Conservation (phyloP, 768 basidiomycete species). For the Fomitopsis serialis region DNA sequence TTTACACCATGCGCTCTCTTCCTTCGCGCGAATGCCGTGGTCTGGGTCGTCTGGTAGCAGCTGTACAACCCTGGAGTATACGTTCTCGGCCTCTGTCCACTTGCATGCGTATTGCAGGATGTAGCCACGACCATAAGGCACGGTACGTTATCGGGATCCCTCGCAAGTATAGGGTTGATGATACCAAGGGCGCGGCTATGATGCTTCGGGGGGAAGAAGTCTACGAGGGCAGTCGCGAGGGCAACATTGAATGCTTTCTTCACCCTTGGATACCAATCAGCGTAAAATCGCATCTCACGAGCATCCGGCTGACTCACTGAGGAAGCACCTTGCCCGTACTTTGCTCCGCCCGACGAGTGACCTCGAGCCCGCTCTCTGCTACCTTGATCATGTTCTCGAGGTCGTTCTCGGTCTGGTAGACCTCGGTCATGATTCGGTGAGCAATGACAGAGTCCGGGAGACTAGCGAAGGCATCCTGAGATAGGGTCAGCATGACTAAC, state of each 20-base stretch:
- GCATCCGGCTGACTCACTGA: slow-evolving; percentile 38
- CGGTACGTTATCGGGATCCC: slow-evolving; percentile 55
- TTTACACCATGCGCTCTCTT: slow-evolving; percentile 85
- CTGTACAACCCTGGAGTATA: slow-evolving; percentile 56
- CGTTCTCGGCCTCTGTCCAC: slow-evolving; percentile 61
- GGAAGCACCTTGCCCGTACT: slow-evolving; percentile 50
- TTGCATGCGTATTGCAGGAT: slow-evolving; percentile 56
- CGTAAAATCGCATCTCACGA: background rate
- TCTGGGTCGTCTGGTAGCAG: slow-evolving; percentile 40
- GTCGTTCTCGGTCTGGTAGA: slow-evolving; percentile 67
- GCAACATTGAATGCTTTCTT: slow-evolving; percentile 63
- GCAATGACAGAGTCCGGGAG: slow-evolving; percentile 58
- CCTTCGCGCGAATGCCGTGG: slow-evolving; percentile 57
- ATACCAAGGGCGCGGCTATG: slow-evolving; percentile 73
- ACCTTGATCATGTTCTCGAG: slow-evolving; percentile 66
- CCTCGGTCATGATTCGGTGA: slow-evolving; percentile 56
- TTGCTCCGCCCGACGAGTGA: slow-evolving; percentile 47
- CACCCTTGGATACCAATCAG: slow-evolving; percentile 49
- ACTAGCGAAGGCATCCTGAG: slow-evolving; percentile 49
- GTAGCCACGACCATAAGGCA: slow-evolving; percentile 72
- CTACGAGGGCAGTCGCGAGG: slow-evolving; percentile 73
- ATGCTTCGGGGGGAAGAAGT: slow-evolving; percentile 86
- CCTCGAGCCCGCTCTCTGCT: slow-evolving; percentile 64
- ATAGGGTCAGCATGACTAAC: slow-evolving; percentile 2
- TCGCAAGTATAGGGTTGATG: slow-evolving; percentile 63